Conservation (phyloP, 2,329 filamentous ascomycete species). For the Alternaria sp. region DNA sequence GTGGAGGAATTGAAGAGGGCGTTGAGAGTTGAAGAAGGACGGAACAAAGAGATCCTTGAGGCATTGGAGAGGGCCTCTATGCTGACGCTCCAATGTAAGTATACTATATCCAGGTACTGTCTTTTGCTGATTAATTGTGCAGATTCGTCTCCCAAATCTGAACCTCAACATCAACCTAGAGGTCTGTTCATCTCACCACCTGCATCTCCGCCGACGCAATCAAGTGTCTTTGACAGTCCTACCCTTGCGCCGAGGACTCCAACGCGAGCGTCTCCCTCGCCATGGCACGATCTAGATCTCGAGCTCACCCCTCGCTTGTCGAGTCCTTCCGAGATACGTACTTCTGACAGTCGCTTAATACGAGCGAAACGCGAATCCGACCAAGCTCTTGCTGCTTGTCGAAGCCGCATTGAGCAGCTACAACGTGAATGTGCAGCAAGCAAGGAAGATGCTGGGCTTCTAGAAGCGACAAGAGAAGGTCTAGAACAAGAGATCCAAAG, state of each 20-base stretch:
- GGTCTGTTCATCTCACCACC: slow-evolving; percentile 45
- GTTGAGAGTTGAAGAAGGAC: slow-evolving; percentile 44
- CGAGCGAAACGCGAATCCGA: slow-evolving; percentile 50
- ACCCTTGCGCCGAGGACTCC: slow-evolving; percentile 33
- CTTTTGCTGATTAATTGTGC: slow-evolving; percentile 12
- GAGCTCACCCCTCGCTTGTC: slow-evolving; percentile 27
- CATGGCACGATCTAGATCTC: slow-evolving; percentile 36
- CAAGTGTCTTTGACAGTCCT: slow-evolving; percentile 23
- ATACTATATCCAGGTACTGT: neutral
- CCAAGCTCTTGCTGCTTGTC: slow-evolving; percentile 46
- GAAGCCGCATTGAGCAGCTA: slow-evolving; percentile 44
- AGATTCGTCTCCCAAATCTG: slow-evolving; percentile 39
- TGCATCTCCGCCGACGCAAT: slow-evolving; percentile 42
- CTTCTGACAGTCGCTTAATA: slow-evolving; percentile 46
- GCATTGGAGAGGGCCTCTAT: slow-evolving; percentile 47
- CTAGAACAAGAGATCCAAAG: slow-evolving; percentile 39
- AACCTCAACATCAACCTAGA: slow-evolving; percentile 30
- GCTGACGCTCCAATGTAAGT: slow-evolving; percentile 50
- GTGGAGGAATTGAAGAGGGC: slow-evolving; percentile 44
- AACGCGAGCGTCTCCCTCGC: slow-evolving; percentile 29
- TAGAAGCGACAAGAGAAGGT: slow-evolving; percentile 27
- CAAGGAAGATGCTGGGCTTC: slow-evolving; percentile 30
- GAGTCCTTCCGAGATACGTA: slow-evolving; percentile 38
- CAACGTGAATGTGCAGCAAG: slow-evolving; percentile 42
- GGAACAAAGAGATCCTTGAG: slow-evolving; percentile 49